phyloP scores from a whole-genome alignment of 345 rosid genomes.

The Conringia planisiliqua region DNA sequence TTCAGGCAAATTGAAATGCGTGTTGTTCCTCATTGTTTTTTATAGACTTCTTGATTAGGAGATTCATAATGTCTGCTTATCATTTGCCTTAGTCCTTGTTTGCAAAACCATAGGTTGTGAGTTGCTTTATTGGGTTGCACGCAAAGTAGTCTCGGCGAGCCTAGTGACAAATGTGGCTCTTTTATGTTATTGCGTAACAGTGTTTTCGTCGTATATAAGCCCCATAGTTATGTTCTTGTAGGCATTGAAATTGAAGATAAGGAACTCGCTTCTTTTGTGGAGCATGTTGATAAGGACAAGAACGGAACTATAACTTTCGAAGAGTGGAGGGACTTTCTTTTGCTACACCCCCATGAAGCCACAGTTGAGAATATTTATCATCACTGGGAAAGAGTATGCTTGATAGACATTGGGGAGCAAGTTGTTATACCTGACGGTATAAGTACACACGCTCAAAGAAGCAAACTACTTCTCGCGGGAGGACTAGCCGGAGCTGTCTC shows the following conservation, averaged over 20 bases:
- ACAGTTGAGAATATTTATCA: conserved; percentile 89
- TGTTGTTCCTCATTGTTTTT: background rate
- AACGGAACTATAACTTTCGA: conserved; percentile 92
- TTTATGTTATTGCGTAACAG: background rate
- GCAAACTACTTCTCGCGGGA: conserved; percentile 82
- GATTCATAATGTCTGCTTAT: background rate
- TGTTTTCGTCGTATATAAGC: conserved; percentile 39
- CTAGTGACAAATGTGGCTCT: too few relatives aligned
- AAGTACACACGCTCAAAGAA: conserved; percentile 71
- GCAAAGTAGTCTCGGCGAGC: too few relatives aligned
- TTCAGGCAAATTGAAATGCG: background rate
- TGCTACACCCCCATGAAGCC: conserved; percentile 93
- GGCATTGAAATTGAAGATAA: conserved; percentile 87
- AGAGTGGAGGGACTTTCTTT: conserved; percentile 98
- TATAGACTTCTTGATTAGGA: background rate
- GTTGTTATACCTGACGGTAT: conserved; percentile 93
- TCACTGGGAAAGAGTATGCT: conserved; percentile 93
- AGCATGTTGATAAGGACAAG: conserved; percentile 96
- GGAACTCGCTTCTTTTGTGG: conserved; percentile 84
- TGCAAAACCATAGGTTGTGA: background rate
- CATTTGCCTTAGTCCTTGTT: background rate
- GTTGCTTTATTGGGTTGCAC: background rate
- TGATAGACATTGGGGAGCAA: conserved; percentile 93
- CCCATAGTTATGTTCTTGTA: conserved; percentile 44
- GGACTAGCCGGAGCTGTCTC: conserved; percentile 95